These are phyloP conservation scores for Colletotrichum incanum DNA, from an alignment of 2,329 filamentous ascomycete genomes.

Conservation along the genomic window DNA sequence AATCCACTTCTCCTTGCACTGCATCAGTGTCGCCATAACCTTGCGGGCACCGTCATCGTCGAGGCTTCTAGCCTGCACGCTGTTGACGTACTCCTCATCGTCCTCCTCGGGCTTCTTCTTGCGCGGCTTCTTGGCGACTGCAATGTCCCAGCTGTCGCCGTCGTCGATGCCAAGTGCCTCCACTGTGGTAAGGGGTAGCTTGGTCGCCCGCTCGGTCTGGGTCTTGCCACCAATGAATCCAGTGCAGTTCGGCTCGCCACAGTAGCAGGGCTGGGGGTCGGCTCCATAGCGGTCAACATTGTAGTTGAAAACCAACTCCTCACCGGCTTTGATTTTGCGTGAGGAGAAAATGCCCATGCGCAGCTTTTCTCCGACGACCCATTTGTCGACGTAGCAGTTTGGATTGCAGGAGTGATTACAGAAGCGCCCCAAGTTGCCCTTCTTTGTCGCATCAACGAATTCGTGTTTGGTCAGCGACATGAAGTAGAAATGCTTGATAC, in stretches of 20 bases:
- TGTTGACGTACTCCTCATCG: slow-evolving; percentile 96
- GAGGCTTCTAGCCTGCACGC: slow-evolving; percentile 83
- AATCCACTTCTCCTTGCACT: slow-evolving; percentile 99
- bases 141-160: slow-evolving; percentile 91
- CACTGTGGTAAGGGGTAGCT: slow-evolving; percentile 89
- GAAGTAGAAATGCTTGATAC: slow-evolving; percentile 99
- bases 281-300: slow-evolving; percentile 98
- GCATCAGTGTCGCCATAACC: slow-evolving; percentile 96
- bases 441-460: slow-evolving; percentile 98
- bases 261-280: slow-evolving; percentile 97
- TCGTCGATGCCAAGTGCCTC: slow-evolving; percentile 97
- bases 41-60: slow-evolving; percentile 90
- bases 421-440: slow-evolving; percentile 94
- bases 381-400: slow-evolving; percentile 99
- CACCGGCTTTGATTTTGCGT: slow-evolving; percentile 86
- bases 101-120: slow-evolving; percentile 95
- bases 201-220: slow-evolving; percentile 95
- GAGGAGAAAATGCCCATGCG: slow-evolving; percentile 99
- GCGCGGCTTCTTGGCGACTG: slow-evolving; percentile 89
- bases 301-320: slow-evolving; percentile 99
- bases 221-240: slow-evolving; percentile 98
- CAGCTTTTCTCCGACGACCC: slow-evolving; percentile 96
- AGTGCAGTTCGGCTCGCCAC: slow-evolving; percentile 92
- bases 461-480: slow-evolving; percentile 98
- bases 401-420: slow-evolving; percentile 99